Evolutionary conservation across 202 grass and related monocot species (phyloP).

Genomic region (Schoenoplectus triqueter): DNA sequence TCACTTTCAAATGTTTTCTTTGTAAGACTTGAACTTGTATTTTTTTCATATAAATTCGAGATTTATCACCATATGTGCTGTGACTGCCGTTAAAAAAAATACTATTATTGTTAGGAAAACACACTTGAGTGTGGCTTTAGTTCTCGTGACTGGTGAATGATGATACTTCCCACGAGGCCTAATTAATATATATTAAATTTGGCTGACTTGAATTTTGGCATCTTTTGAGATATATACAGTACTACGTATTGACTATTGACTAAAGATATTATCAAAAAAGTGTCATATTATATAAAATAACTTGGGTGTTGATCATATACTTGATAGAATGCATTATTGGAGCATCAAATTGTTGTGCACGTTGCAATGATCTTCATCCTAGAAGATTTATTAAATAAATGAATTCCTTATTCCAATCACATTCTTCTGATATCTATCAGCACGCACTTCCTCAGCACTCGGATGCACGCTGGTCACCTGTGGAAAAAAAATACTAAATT

Average conservation of each 20-base stretch:
- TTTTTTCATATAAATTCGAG: no score
- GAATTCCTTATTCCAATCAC: background rate
- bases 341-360: background rate
- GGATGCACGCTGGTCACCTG: background rate
- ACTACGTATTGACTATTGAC: background rate
- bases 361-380: background rate
- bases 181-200: background rate
- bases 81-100: background rate
- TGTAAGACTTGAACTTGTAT: no score
- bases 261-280: background rate
- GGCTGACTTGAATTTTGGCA: constrained; percentile 1
- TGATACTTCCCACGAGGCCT: background rate
- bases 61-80: no score
- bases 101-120: background rate
- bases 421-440: background rate
- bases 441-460: background rate
- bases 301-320: no score
- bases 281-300: no score
- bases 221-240: background rate
- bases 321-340: no score
- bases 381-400: background rate
- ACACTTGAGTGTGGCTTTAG: background rate
- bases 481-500: background rate
- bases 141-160: background rate
- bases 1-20: no score